These are phyloP conservation scores for Bretschneidera sinensis DNA, from an alignment of 345 rosid species.

Conservation along the genomic window DNA sequence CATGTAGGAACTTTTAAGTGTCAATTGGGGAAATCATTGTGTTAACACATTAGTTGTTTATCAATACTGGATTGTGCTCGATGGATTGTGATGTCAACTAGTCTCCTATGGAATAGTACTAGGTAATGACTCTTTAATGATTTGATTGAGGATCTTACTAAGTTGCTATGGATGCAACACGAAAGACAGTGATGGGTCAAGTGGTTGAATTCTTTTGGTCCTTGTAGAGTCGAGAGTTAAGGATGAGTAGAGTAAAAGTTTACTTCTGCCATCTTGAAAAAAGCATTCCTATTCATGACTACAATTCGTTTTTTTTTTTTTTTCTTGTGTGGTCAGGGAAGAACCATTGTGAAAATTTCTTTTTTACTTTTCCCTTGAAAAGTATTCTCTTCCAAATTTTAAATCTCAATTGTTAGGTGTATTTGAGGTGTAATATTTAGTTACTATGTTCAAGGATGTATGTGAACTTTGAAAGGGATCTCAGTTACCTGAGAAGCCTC, in stretches of 20 bases:
- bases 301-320: too few species aligned
- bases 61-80: too few species aligned
- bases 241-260: neutral
- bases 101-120: neutral
- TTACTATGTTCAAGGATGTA: neutral
- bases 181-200: neutral
- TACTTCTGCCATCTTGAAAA: neutral
- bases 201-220: neutral
- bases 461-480: neutral
- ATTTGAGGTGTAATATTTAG: too few species aligned
- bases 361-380: neutral
- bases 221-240: neutral
- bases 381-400: too few species aligned
- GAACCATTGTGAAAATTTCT: neutral
- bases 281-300: neutral
- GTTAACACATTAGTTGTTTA: neutral
- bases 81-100: neutral
- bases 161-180: neutral
- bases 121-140: neutral
- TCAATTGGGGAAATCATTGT: neutral
- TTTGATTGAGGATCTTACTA: neutral
- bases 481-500: neutral
- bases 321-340: neutral
- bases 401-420: neutral
- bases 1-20: conserved; percentile 5